These are phyloP conservation scores for Macrolepiota fuliginosa DNA, from an alignment of 768 basidiomycete genomes.

Conservation along the genomic window DNA sequence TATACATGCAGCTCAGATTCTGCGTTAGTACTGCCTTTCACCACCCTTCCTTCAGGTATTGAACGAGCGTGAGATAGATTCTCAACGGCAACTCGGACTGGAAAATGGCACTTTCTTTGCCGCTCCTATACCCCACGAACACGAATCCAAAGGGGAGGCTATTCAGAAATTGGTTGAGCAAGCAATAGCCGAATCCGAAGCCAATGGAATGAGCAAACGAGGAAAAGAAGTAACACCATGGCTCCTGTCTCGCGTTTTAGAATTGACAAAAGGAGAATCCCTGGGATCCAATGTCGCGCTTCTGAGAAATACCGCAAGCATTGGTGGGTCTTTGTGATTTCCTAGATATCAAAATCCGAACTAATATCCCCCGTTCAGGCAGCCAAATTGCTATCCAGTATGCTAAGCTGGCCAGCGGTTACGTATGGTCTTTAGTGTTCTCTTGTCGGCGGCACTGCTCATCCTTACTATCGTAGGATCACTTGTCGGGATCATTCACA, in stretches of 20 bases:
- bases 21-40: slow-evolving; percentile 48
- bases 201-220: slow-evolving; percentile 69
- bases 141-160: slow-evolving; percentile 59
- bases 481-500: not conserved
- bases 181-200: slow-evolving; percentile 81
- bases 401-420: slow-evolving; percentile 42
- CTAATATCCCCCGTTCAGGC: slow-evolving; percentile 37
- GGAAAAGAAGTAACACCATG: slow-evolving; percentile 97
- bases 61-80: slow-evolving; percentile 40
- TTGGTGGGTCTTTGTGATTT: slow-evolving; percentile 52
- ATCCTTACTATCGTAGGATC: not conserved
- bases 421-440: slow-evolving; percentile 22
- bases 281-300: slow-evolving; percentile 80
- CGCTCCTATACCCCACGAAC: slow-evolving; percentile 83
- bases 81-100: slow-evolving; percentile 68
- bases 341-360: not conserved
- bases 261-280: slow-evolving; percentile 76
- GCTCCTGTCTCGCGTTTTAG: slow-evolving; percentile 79
- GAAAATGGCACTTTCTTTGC: slow-evolving; percentile 79
- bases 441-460: not conserved
- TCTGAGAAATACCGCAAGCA: slow-evolving; percentile 81
- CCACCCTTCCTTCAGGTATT: not conserved
- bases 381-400: slow-evolving; percentile 80
- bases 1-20: slow-evolving; percentile 63
- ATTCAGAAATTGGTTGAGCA: slow-evolving; percentile 81